Conservation (phyloP, 441 rosid species). For the Francoa sonchifolia region DNA sequence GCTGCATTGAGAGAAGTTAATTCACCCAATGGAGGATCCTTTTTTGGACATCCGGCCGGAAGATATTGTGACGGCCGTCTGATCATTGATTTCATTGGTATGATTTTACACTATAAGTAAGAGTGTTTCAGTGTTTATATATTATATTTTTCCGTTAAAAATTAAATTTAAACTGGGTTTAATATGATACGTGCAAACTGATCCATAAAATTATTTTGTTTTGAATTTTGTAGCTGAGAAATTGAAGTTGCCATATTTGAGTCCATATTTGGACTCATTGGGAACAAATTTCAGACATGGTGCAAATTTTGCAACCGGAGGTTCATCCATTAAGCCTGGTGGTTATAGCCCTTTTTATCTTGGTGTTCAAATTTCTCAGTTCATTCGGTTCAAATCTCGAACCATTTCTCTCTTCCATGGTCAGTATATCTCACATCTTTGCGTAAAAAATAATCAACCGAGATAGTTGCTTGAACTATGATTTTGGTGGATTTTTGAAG, state of each 20-base stretch:
- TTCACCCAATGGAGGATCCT: slow-evolving; percentile 60
- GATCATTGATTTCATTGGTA: slow-evolving; percentile 60
- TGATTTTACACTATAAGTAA: neutral
- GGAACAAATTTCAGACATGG: slow-evolving; percentile 48
- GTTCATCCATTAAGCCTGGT: slow-evolving; percentile 47
- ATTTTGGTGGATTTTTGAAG: slow-evolving; percentile 9
- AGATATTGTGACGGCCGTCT: slow-evolving; percentile 70
- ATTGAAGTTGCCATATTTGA: slow-evolving; percentile 40
- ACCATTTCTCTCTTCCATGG: slow-evolving; percentile 21
- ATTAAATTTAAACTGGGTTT: neutral
- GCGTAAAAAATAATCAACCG: neutral
- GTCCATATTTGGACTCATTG: slow-evolving; percentile 51
- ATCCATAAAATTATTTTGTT: no score
- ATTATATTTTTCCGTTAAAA: neutral
- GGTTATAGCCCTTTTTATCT: slow-evolving; percentile 63
- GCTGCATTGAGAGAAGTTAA: slow-evolving; percentile 35
- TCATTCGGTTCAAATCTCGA: slow-evolving; percentile 53
- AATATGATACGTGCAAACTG: no score
- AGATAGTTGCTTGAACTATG: neutral
- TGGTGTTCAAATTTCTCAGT: slow-evolving; percentile 56
- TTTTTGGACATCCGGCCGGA: slow-evolving; percentile 62
- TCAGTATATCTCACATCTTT: neutral
- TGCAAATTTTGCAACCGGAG: slow-evolving; percentile 62
- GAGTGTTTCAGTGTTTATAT: no score
- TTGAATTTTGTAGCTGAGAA: slow-evolving; percentile 50